Evolutionary conservation across 2,329 filamentous ascomycete species (phyloP).

Genomic region (Stromatinia cepivora): DNA sequence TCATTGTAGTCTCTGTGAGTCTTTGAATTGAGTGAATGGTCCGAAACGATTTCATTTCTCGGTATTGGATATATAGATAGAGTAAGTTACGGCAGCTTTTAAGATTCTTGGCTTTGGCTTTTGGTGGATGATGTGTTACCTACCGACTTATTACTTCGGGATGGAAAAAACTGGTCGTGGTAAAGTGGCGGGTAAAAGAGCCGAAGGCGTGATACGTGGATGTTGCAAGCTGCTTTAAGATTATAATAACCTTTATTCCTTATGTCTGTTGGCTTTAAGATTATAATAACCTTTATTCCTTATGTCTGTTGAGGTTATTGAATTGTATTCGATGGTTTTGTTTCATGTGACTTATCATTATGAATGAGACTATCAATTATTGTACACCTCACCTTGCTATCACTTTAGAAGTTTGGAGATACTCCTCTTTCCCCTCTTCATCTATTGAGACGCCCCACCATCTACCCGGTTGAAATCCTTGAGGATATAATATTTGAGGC

Average conservation of each 20-base stretch:
- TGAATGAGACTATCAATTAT: neutral
- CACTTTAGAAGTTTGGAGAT: neutral
- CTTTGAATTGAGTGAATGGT: constrained; percentile 5
- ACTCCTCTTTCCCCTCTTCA: neutral
- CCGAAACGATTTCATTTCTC: constrained; percentile 5
- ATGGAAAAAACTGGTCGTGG: neutral
- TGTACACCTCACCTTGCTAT: neutral
- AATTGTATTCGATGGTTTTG: neutral
- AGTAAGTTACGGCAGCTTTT: constrained; percentile 3
- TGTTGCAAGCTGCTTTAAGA: neutral
- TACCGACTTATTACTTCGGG: neutral
- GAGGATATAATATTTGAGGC: neutral
- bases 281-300: too few relatives aligned
- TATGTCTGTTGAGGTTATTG: too few relatives aligned
- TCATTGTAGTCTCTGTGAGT: neutral
- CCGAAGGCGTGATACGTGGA: neutral
- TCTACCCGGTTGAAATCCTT: neutral
- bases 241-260: too few relatives aligned
- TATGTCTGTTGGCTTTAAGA: too few relatives aligned
- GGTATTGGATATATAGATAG: constrained; percentile 6
- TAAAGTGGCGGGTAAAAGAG: constrained; percentile 7
- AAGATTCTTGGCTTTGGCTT: neutral
- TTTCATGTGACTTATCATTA: neutral
- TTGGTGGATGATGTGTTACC: neutral
- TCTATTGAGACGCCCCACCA: neutral